A percentile compares a stretch with the other conserved stretches of the same genome.
Evolutionary conservation across 192 early-diverging fungal genomes (phyloP).

Genomic region (Mortierella alpina): DNA sequence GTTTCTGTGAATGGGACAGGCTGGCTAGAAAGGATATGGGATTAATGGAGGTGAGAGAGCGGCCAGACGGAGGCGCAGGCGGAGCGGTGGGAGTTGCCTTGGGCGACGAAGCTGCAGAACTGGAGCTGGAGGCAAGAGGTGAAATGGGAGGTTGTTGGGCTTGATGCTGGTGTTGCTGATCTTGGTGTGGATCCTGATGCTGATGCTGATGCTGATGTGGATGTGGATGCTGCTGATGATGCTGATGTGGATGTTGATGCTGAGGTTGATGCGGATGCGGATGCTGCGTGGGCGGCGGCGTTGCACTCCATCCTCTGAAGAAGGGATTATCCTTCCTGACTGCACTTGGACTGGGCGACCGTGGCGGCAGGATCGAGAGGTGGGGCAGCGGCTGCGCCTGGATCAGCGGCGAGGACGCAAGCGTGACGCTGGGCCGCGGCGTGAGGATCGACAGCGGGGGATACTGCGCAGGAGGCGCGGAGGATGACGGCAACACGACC

Average conservation of each 20-base stretch:
- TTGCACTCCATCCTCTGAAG: not conserved
- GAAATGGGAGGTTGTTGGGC: not conserved
- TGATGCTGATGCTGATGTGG: not conserved
- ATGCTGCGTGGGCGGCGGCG: not conserved
- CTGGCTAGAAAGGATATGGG: conserved; percentile 16
- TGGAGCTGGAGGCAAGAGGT: not conserved
- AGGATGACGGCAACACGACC: no score
- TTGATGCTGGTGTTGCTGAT: not conserved
- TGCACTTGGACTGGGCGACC: conserved; percentile 32
- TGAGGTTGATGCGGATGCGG: not conserved
- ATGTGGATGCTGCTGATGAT: conserved; percentile 5
- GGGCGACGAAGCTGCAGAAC: not conserved
- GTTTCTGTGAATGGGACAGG: conserved; percentile 6
- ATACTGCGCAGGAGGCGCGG: no score
- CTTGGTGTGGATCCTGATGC: not conserved
- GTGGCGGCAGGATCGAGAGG: conserved; percentile 11
- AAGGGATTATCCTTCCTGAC: conserved; percentile 4
- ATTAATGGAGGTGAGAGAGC: conserved; percentile 14
- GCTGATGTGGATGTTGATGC: conserved; percentile 2
- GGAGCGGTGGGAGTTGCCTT: not conserved
- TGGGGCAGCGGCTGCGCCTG: conserved; percentile 24
- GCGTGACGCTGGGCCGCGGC: not conserved
- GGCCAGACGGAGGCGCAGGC: not conserved
- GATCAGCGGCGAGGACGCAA: not conserved
- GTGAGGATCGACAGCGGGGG: not conserved